These are phyloP conservation scores for Tuber borchii DNA, from an alignment of 495 filamentous ascomycete genomes.

Conservation along the genomic window DNA sequence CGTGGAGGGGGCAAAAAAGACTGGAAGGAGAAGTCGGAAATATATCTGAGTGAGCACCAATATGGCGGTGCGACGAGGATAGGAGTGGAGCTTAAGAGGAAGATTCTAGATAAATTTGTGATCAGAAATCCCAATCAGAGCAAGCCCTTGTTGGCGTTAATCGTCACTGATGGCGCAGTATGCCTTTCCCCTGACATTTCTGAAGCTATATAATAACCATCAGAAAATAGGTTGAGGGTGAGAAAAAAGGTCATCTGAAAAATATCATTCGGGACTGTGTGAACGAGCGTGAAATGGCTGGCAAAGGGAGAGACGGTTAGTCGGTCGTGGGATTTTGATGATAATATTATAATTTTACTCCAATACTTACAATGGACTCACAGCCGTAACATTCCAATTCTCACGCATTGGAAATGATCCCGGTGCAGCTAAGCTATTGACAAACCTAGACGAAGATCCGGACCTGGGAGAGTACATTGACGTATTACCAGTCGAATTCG, in stretches of 20 bases:
- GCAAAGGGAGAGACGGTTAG: neutral
- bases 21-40: slow-evolving; percentile 45
- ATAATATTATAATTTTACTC: too few species aligned
- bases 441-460: slow-evolving; percentile 56
- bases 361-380: slow-evolving; percentile 13
- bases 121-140: slow-evolving; percentile 19
- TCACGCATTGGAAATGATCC: slow-evolving; percentile 62
- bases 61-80: slow-evolving; percentile 60
- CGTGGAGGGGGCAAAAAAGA: too few species aligned
- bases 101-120: slow-evolving; percentile 55
- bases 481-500: neutral
- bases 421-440: slow-evolving; percentile 56
- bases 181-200: too few species aligned
- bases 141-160: slow-evolving; percentile 17
- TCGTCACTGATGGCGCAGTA: slow-evolving; percentile 16
- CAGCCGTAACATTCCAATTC: slow-evolving; percentile 60
- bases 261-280: slow-evolving; percentile 47
- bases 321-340: neutral
- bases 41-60: too few species aligned
- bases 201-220: neutral
- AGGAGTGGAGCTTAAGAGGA: slow-evolving; percentile 56
- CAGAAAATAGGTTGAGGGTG: slow-evolving; percentile 54
- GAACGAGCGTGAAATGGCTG: neutral
- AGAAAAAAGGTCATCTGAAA: slow-evolving; percentile 50
- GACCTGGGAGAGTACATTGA: slow-evolving; percentile 56